Evolutionary conservation across 1,284 basidiomycete species (phyloP).

Genomic region (Pseudozyma sp.): DNA sequence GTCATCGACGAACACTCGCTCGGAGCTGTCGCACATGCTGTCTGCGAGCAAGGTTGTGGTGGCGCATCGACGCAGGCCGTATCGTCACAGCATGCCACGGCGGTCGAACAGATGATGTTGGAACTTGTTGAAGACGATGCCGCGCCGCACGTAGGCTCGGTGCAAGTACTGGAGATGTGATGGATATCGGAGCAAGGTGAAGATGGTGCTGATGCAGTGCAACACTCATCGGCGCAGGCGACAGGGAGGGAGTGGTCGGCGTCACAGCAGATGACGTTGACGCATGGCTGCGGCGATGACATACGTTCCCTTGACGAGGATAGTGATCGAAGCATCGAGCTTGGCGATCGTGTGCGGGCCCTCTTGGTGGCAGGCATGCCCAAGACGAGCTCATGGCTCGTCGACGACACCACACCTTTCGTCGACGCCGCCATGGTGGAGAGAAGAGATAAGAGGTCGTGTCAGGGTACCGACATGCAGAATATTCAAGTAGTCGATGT

Average conservation of each 20-base stretch:
- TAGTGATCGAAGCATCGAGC: background rate
- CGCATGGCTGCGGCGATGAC: constrained; percentile 1
- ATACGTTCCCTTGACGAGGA: background rate
- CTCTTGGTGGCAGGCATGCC: background rate
- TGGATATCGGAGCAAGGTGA: constrained; percentile 40
- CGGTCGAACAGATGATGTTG: constrained; percentile 11
- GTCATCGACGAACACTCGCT: constrained; percentile 27
- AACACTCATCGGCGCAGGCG: constrained; percentile 24
- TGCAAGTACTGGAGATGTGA: constrained; percentile 41
- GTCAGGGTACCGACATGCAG: background rate
- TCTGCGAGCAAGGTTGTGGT: constrained; percentile 22
- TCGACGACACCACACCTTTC: constrained; percentile 24
- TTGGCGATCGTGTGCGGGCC: constrained; percentile 4
- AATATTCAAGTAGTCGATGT: background rate
- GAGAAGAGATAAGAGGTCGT: background rate
- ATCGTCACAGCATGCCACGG: constrained; percentile 31
- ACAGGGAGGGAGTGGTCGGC: constrained; percentile 17
- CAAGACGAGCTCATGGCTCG: background rate
- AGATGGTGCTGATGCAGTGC: constrained; percentile 11
- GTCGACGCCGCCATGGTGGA: constrained; percentile 23
- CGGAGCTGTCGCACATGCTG: constrained; percentile 12
- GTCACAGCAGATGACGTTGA: constrained; percentile 33
- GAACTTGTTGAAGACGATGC: constrained; percentile 24
- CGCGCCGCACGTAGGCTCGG: constrained; percentile 30
- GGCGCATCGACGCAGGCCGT: constrained; percentile 19